Evolutionary conservation across 129 eudicot species (phyloP).

Genomic region (Oenanthe sinensis): DNA sequence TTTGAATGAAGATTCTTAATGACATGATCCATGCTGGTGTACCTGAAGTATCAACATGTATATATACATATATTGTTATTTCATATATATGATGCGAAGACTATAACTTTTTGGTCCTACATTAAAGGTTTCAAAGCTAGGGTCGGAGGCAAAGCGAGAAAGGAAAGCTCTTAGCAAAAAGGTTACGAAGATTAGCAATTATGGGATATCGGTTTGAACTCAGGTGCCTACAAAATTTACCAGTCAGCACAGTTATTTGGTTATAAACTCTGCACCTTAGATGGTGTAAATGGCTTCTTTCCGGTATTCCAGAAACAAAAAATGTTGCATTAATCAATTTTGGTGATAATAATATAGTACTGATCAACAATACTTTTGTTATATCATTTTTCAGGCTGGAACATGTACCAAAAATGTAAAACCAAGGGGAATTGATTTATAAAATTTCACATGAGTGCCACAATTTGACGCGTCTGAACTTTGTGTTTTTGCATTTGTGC

Average conservation of each 20-base stretch:
- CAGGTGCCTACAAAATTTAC: background rate
- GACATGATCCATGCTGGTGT: background rate
- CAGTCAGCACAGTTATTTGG: background rate
- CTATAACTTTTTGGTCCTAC: background rate
- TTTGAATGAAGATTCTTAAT: background rate
- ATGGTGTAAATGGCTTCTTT: slow-evolving; percentile 6
- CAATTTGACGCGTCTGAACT: no score
- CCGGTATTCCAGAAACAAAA: background rate
- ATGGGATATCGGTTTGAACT: slow-evolving; percentile 74
- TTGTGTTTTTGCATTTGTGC: no score
- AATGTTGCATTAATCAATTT: background rate
- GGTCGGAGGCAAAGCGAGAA: slow-evolving; percentile 64
- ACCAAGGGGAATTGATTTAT: background rate
- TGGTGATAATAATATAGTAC: background rate
- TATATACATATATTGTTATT: background rate
- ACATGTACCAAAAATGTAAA: background rate
- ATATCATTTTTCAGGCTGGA: background rate
- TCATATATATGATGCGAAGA: background rate
- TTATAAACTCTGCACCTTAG: background rate
- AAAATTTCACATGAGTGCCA: no score
- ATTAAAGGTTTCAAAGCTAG: slow-evolving; percentile 45
- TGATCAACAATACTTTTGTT: background rate
- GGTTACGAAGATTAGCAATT: slow-evolving; percentile 74
- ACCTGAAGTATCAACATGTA: background rate
- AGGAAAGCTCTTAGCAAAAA: slow-evolving; percentile 56